Base-by-base conservation (phyloP, 495 filamentous ascomycete species). In the Cladorrhinum samala region DNA sequence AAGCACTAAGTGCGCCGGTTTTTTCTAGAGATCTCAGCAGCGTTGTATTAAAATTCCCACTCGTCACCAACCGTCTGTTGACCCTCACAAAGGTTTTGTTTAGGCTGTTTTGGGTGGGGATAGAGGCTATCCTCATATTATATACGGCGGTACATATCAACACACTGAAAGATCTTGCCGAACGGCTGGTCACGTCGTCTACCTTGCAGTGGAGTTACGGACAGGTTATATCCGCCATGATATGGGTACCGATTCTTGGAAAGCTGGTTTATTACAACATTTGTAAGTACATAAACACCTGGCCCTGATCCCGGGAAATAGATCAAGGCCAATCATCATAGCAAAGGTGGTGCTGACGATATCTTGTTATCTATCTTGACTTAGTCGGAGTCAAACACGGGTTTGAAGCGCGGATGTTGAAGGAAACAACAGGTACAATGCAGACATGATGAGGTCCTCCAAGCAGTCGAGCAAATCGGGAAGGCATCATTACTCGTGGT, bases 251-350 rank as follows among this genome's bases (percentile, higher is more conserved):
- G 20, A 21, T 48, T 1, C 4, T 48, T 18, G 45, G 17, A 3
- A 48, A 48, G 45, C 24, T 21, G n/a, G 18, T 33, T 16, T 48
- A 48, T 13, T 48, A 33, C 24, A 49, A 16, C 24, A 2, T 49
- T 30, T 49, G 46, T 48, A 23, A 48, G 46, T 46, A 14, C 4
- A 41, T 41, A 11, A 33, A 33, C n/a, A n/a, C n/a, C n/a, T n/a
- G 27, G 27, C 27, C 27, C 5, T 33, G 27, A 11, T 6, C 27
- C 27, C 5, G 27, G 27, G 11, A 11, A 5, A 6, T 5, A 5
- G 11, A 33, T 11, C 11, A 5, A 11, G 27, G 27, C 11, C 6
- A 33, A 33, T 5, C 27, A 33, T 33, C 11, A 5, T 33, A 33
- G 11, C 27, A 11, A n/a, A n/a, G n/a, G n/a, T n/a, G n/a, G n/a